Conservation (phyloP, 768 basidiomycete species). For the Lentinula detonsa region DNA sequence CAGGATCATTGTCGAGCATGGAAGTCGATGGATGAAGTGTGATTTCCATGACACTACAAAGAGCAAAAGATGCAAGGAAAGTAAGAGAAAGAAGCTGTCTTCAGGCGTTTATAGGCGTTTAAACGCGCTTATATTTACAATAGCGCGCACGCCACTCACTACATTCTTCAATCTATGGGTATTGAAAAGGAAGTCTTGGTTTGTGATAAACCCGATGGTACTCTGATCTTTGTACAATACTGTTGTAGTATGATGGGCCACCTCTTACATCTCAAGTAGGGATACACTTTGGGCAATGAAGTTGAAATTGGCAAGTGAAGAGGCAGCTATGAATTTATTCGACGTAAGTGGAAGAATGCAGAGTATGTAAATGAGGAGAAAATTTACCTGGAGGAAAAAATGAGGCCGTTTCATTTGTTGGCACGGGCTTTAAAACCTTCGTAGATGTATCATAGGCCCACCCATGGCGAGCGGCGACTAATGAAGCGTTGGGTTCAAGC, state of each 20-base stretch:
- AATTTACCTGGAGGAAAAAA: conserved; percentile 8
- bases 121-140: background rate
- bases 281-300: conserved; percentile 51
- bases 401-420: background rate
- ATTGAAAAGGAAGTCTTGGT: no score
- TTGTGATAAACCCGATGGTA: no score
- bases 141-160: no score
- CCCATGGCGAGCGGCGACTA: conserved; percentile 35
- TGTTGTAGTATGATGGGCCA: background rate
- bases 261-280: conserved; percentile 30
- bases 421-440: conserved; percentile 37
- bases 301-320: conserved; percentile 42
- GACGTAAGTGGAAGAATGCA: background rate
- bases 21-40: background rate
- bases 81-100: background rate
- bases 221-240: background rate
- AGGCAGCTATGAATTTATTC: conserved; percentile 23
- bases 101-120: background rate
- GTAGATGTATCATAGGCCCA: conserved; percentile 49
- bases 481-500: background rate
- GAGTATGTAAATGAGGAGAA: conserved; percentile 4
- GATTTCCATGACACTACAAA: background rate
- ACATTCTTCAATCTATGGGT: no score
- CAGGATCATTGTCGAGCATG: background rate
- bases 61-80: background rate